These are phyloP conservation scores for Russula ochroleuca DNA, from an alignment of 768 basidiomycete genomes.

Conservation along the genomic window DNA sequence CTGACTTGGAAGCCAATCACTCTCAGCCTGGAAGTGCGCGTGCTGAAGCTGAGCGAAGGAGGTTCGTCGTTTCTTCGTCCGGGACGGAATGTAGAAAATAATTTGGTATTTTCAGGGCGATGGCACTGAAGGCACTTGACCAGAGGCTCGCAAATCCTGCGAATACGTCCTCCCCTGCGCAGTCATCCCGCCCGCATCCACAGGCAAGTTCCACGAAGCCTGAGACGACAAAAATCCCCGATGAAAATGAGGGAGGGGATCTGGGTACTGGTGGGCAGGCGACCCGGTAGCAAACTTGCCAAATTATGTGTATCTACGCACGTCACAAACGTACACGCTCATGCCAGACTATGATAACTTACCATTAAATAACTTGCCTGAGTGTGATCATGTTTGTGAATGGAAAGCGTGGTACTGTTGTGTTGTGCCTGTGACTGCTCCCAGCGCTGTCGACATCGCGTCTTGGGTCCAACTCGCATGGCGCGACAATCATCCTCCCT, in stretches of 20 bases:
- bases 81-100: not conserved
- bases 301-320: conserved; percentile 18
- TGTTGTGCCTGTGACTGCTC: not conserved
- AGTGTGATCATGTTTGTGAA: not conserved
- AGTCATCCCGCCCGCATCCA: conserved; percentile 12
- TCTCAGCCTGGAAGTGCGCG: conserved; percentile 76
- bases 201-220: conserved; percentile 14
- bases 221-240: conserved; percentile 16
- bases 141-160: conserved; percentile 70
- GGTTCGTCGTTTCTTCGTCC: conserved; percentile 48
- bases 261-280: conserved; percentile 10
- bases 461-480: conserved; percentile 32
- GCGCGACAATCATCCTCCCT: conserved; percentile 39
- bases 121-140: conserved; percentile 95
- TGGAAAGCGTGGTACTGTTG: too few relatives aligned
- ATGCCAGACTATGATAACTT: conserved; percentile 6
- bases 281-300: conserved; percentile 11
- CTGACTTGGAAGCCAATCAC: conserved; percentile 76
- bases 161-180: conserved; percentile 29
- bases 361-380: not conserved
- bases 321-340: not conserved
- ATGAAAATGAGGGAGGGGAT: conserved; percentile 22
- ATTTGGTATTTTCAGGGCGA: conserved; percentile 52
- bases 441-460: not conserved
- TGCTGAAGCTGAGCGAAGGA: conserved; percentile 93